A percentile compares a stretch with the other conserved stretches of the same genome.
Conservation (phyloP, 1,139 yeast genomes). For the Debaryomyces subglobosus region DNA sequence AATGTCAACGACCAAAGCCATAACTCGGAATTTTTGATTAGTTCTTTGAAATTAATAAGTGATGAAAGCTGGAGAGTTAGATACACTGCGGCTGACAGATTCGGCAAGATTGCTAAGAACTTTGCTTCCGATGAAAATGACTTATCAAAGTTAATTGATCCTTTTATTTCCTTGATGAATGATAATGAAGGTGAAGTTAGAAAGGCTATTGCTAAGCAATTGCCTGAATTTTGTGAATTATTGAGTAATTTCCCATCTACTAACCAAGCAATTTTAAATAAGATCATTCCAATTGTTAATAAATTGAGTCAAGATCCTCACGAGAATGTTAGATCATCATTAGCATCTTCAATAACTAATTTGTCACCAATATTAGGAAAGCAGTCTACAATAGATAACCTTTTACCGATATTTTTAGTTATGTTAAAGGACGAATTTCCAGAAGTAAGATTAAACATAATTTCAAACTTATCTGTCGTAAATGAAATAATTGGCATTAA, state of each 20-base stretch:
- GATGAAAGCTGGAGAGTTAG: conserved; percentile 99
- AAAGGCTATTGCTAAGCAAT: conserved; percentile 89
- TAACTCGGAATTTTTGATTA: conserved; percentile 60
- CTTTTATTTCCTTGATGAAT: conserved; percentile 75
- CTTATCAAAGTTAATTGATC: conserved; percentile 60
- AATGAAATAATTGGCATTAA: conserved; percentile 95
- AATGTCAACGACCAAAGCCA: conserved; percentile 58
- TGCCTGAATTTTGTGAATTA: conserved; percentile 74
- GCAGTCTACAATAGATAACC: conserved; percentile 77
- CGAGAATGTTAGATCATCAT: conserved; percentile 89
- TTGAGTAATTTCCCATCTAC: conserved; percentile 47
- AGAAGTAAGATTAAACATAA: conserved; percentile 92
- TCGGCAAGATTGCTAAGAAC: conserved; percentile 70
- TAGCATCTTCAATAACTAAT: conserved; percentile 86
- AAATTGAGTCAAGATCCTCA: conserved; percentile 87
- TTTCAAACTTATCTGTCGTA: conserved; percentile 87
- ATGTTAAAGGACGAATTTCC: conserved; percentile 98
- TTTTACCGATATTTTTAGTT: conserved; percentile 85
- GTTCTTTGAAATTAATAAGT: conserved; percentile 63
- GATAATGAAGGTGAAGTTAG: conserved; percentile 97
- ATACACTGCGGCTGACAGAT: conserved; percentile 95
- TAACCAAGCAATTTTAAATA: conserved; percentile 59
- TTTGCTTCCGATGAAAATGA: conserved; percentile 60
- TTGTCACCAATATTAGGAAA: conserved; percentile 86
- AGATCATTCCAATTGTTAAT: conserved; percentile 82